Base-by-base conservation (phyloP, 805 yeast species). In the Saccharomycopsis sp. region DNA sequence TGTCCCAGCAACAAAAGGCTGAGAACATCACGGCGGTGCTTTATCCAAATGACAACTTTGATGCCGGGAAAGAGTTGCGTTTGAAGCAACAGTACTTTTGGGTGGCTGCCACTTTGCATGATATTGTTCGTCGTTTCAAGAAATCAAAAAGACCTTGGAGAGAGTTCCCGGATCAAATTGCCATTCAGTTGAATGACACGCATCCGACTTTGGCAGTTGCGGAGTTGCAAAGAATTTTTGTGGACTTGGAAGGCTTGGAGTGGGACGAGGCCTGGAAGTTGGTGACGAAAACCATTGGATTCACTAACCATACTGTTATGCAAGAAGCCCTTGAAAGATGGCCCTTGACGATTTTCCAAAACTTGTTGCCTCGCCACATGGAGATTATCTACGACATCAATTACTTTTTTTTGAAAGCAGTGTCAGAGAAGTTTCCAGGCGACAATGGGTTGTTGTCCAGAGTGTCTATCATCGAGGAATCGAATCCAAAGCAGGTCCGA, bases 71-170 rank as follows among this genome's bases (percentile, higher is more conserved):
- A 62, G 95, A 85, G 59, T 70, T 87, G 56, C 76, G 96, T 58
- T 73, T 87, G 61, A 88, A 88, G 62, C 96, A 87, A 66, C 96
- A 87, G 63, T 88, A 86, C 63, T 88, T 87, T 64, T 87, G 96
- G 96, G 95, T 88, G 39, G 79, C 94, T 38, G 96, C 96, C 25
- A 84, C 95, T 12, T 70, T 88, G 52, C 86, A 82, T 54, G 96
- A 87, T 60, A 87, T 87, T 52, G 75, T 87, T 32, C 79, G 96
- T 58, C 74, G 96, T 55, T 87, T 82, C 65, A 80, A 86, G 61
- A 88, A 88, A 64, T 60, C 77, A 41, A 71, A 71, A 52, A 69
- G 75, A 53, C 73, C 86, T 35, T 87, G 95, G 94, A 55, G 68
- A 26, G 86, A 81, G 57, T 82, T 87, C 59, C 75, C 95, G 15